Evolutionary conservation across 305 asterid species (phyloP).

Genomic region (Striga hermonthica): DNA sequence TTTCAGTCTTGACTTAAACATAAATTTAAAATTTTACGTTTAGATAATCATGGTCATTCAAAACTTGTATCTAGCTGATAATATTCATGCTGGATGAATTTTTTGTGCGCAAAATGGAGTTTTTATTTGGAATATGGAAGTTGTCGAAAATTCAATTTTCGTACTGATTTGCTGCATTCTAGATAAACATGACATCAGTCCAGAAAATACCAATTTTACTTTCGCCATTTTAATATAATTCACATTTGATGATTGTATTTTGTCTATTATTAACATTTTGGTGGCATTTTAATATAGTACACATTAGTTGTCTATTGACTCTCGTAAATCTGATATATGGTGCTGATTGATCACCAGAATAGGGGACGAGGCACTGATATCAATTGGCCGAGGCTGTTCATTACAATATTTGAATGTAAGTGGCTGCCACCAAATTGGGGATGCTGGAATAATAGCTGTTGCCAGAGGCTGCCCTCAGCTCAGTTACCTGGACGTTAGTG

Average conservation of each 20-base stretch:
- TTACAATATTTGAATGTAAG: slow-evolving; percentile 50
- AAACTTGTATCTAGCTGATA: slow-evolving; percentile 5
- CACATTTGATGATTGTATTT: too few species aligned
- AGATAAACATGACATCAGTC: slow-evolving; percentile 1
- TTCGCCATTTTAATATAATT: background rate
- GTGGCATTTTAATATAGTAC: too few species aligned
- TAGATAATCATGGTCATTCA: slow-evolving; percentile 11
- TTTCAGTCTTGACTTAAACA: slow-evolving; percentile 19
- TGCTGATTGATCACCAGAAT: slow-evolving; percentile 50
- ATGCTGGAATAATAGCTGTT: slow-evolving; percentile 77
- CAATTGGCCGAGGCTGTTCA: slow-evolving; percentile 77
- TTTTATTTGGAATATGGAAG: background rate
- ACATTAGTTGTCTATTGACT: slow-evolving; percentile 8
- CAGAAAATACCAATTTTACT: slow-evolving; percentile 7
- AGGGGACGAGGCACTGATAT: slow-evolving; percentile 66
- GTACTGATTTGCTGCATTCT: too few species aligned
- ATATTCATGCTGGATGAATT: background rate
- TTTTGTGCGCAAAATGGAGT: slow-evolving; percentile 1
- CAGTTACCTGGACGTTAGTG: slow-evolving; percentile 72
- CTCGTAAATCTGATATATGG: slow-evolving; percentile 16
- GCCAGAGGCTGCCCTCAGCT: slow-evolving; percentile 86
- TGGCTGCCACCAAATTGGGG: slow-evolving; percentile 56
- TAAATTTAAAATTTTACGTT: slow-evolving; percentile 12
- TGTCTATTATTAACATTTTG: too few species aligned
- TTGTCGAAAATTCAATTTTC: too few species aligned